Evolutionary conservation across 225 moss, liverwort and hornwort genomes (phyloP), one percentile per base, ranked within the genome.

Genomic region (Marchantia paleacea): DNA sequence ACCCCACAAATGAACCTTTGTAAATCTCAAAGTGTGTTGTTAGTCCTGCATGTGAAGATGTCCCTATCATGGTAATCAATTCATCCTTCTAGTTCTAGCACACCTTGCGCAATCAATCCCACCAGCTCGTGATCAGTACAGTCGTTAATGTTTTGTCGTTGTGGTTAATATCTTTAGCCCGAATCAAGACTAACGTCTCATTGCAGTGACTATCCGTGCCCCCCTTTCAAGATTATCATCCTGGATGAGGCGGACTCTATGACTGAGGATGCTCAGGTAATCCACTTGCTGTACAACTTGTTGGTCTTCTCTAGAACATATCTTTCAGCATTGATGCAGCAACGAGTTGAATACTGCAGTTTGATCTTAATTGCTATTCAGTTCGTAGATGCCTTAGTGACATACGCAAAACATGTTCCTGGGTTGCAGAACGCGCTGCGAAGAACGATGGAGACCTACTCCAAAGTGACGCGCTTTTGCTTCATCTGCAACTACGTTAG

Each of bases 401-500:
- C 50, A 24, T 3, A 22, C 8, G 10, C 51, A 24, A 72, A 2
- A 11, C 72, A 24, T 31, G 14, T 14, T 72, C 63, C 63, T 77
- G 25, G 7, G 50, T 39, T 75, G 31, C 73, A 97, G 85, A 99
- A 99, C 30, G 97, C 97, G 48, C 78, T 99, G 24, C 91, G 97
- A 76, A 93, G 97, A 76, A 99, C 97, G 4, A 99, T 99, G 97
- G 97, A 99, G 85, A 93, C 92, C 14, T 90, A 93, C 84, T 95
- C 93, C 54, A 95, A 91, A 89, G 95, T 99, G 50, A 99, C 97
- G 63, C 86, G 97, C 12, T 99, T 99, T 78, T 92, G 91, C 87
- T 99, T 99, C 79, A 95, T 99, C 86, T 99, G 97, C 84, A 99
- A 99, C 80, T 99, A 99, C 70, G 93, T 99, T 24, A 99, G 95